Evolutionary conservation across 768 basidiomycete genomes (phyloP).

Genomic region (Mycena rosella): DNA sequence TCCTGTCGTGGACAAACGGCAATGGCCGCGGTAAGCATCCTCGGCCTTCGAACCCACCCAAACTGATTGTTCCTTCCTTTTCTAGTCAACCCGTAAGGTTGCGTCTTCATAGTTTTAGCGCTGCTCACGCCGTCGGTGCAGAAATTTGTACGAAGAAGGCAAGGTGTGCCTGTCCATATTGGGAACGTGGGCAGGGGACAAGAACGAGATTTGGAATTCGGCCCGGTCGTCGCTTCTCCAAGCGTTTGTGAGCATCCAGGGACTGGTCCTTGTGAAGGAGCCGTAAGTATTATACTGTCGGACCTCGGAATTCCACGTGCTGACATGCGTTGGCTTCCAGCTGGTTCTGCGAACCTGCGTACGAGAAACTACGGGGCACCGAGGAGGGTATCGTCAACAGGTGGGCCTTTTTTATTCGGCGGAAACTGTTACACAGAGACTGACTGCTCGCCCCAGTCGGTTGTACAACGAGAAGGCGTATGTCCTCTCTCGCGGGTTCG

Average conservation of each 20-base stretch:
- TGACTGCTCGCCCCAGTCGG: slow-evolving; percentile 63
- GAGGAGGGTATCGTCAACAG: slow-evolving; percentile 92
- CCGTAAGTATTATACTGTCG: slow-evolving; percentile 68
- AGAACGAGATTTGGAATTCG: slow-evolving; percentile 89
- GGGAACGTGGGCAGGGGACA: slow-evolving; percentile 93
- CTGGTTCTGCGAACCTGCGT: slow-evolving; percentile 94
- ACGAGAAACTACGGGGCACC: slow-evolving; percentile 91
- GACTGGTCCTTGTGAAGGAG: slow-evolving; percentile 91
- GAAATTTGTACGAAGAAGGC: slow-evolving; percentile 95
- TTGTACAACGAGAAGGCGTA: slow-evolving; percentile 95
- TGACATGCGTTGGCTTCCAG: slow-evolving; percentile 49
- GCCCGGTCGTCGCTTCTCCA: slow-evolving; percentile 89
- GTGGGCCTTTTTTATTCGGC: slow-evolving; percentile 47
- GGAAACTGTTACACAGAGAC: slow-evolving; percentile 3
- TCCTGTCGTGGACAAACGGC: slow-evolving; percentile 94
- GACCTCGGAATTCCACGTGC: background rate
- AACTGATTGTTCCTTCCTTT: slow-evolving; percentile 11
- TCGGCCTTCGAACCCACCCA: slow-evolving; percentile 16
- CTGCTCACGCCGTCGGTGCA: slow-evolving; percentile 44
- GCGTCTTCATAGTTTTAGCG: slow-evolving; percentile 10
- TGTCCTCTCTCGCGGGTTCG: slow-evolving; percentile 89
- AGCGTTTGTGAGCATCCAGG: slow-evolving; percentile 94
- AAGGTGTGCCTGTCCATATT: slow-evolving; percentile 94
- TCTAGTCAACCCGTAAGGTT: slow-evolving; percentile 81
- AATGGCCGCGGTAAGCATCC: slow-evolving; percentile 80